Evolutionary conservation across 75 land plant genomes (phyloP).

Genomic region (Sequoiadendron giganteum): DNA sequence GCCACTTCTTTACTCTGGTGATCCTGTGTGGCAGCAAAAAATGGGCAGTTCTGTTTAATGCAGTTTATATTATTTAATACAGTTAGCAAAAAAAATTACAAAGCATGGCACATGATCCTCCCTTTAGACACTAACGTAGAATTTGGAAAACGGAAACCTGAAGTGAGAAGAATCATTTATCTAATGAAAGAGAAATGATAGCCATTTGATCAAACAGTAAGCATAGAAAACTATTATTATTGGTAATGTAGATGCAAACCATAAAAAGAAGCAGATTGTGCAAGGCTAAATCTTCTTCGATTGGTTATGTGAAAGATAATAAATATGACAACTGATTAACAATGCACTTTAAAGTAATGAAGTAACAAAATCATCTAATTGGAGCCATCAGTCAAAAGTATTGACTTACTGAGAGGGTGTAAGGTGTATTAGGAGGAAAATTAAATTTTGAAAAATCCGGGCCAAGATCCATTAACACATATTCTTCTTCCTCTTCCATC

Average conservation of each 20-base stretch:
- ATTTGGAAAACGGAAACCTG: neutral
- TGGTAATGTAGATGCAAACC: neutral
- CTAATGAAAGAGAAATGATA: neutral
- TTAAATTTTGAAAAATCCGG: slow-evolving; percentile 26
- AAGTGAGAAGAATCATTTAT: neutral
- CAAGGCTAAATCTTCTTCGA: neutral
- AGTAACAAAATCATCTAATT: neutral
- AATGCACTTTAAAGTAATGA: neutral
- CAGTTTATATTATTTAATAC: too few relatives aligned
- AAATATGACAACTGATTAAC: neutral
- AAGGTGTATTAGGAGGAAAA: slow-evolving; percentile 28
- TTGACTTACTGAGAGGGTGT: slow-evolving; percentile 40
- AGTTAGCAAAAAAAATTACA: neutral
- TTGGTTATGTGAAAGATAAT: neutral
- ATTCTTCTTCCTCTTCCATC: slow-evolving; percentile 31
- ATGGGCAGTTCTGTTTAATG: too few relatives aligned
- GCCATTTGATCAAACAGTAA: neutral
- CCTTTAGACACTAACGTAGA: neutral
- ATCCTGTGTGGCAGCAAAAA: neutral
- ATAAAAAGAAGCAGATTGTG: neutral
- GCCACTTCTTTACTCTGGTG: neutral
- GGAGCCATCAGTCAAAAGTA: neutral
- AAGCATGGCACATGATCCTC: neutral
- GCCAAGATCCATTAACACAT: slow-evolving; percentile 34
- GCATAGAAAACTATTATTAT: neutral